Evolutionary conservation across 148 eudicot genomes (phyloP), one percentile per base, ranked within the genome.

Genomic region (Rhododendron griersonianum): DNA sequence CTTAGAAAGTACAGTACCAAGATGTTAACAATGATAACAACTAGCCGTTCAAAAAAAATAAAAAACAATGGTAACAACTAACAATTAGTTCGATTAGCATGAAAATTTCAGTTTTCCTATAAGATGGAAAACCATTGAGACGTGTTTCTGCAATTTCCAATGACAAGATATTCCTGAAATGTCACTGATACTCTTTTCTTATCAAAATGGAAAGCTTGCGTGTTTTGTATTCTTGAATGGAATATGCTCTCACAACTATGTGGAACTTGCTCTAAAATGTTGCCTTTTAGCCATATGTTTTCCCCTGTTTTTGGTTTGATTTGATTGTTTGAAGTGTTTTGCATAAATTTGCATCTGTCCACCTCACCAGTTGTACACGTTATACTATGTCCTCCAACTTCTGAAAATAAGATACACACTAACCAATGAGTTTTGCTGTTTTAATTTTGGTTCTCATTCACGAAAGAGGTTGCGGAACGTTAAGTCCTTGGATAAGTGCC

Each of bases 381-480:
- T 19, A 37, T 21, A 57, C 33, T 80, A 57, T 81, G 69, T 57
- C 45, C 83, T 81, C 28, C 84, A 35, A 81, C 25, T 81, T 81
- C 71, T 55, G 71, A 55, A 59, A 57, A 35, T 8, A 25, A 55
- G 45, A 81, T 35, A 37, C n/a, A 14, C 44, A 16, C 84, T 81
- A 28, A 55, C 1, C 47, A 1, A 35, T 19, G 69, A 81, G 71
- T 55, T 33, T 55, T 21, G 19, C 28, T 30, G 28, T 50, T 16
- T 35, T 55, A 53, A 9, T 55, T 53, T 13, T 53, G 33, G 48
- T 57, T 57, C 48, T 81, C 21, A 10, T 93, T 79, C 90, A 92
- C 94, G 91, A 90, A 82, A 87, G 91, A 84, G 88, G 90, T 84
- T 91, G 94, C 28, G 93, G 93, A 89, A 95, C 89, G 83, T 91